Percentiles rank a stretch among this genome's conserved stretches.
These are phyloP conservation scores for Nannochloropsis oceanica DNA, from an alignment of 108 stramenopile species.

Conservation along the genomic window DNA sequence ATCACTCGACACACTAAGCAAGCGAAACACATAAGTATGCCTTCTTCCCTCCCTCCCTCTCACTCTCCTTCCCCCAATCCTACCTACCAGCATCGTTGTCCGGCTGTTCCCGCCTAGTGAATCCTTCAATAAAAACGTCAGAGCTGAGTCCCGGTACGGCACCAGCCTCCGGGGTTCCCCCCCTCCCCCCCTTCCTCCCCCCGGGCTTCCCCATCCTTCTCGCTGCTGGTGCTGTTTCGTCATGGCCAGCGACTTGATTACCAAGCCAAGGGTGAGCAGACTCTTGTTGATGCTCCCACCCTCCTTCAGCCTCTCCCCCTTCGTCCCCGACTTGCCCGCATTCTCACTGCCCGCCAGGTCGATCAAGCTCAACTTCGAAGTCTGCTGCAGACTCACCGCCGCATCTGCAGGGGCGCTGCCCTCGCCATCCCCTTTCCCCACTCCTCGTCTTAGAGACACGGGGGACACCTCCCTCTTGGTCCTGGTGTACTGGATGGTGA, in stretches of 20 bases:
- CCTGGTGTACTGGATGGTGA: constrained; percentile 21
- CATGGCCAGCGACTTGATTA: constrained; percentile 36
- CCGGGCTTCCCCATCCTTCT: not conserved
- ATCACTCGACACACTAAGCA: too few species aligned
- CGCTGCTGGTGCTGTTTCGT: not conserved
- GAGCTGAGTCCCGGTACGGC: constrained; percentile 39
- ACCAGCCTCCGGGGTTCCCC: not conserved
- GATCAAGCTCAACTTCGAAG: constrained; percentile 40
- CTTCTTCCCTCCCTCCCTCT: not conserved
- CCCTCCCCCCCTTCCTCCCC: not conserved
- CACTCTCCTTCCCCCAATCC: not conserved
- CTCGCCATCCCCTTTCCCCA: not conserved
- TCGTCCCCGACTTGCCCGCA: constrained; percentile 49
- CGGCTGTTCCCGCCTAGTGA: constrained; percentile 42
- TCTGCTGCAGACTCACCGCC: not conserved
- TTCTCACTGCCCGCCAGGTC: constrained; percentile 46
- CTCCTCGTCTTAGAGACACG: too few species aligned
- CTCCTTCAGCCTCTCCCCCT: constrained; percentile 83
- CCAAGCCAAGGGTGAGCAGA: constrained; percentile 46
- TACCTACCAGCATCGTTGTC: constrained; percentile 39
- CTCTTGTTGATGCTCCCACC: constrained; percentile 82
- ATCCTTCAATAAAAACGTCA: constrained; percentile 43
- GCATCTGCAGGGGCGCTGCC: not conserved
- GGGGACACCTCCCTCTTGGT: not conserved
- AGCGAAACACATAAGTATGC: too few species aligned